Evolutionary conservation across 225 moss, liverwort and hornwort species (phyloP).

Genomic region (Pseudisothecium myosuroides): DNA sequence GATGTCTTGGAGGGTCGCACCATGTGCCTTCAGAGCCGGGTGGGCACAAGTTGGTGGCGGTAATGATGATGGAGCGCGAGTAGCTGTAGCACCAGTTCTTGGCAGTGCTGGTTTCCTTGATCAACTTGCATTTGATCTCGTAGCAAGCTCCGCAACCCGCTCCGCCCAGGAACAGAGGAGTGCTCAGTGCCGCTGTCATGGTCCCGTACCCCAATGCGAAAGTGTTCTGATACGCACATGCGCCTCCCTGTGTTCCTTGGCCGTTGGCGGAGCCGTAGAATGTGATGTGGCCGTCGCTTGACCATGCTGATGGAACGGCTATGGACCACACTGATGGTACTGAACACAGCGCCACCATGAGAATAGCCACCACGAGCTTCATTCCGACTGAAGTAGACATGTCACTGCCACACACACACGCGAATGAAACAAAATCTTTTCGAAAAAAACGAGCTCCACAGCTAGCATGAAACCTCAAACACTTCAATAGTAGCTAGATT

Average conservation of each 20-base stretch:
- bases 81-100: slow-evolving; percentile 24
- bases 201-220: slow-evolving; percentile 7
- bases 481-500: no score
- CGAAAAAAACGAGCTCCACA: neutral
- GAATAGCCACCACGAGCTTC: neutral
- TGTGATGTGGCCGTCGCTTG: slow-evolving; percentile 8
- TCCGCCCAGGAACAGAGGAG: neutral
- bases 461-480: neutral
- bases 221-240: slow-evolving; percentile 15
- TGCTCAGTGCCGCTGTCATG: slow-evolving; percentile 21
- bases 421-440: neutral
- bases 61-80: neutral
- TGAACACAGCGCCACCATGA: neutral
- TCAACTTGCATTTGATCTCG: neutral
- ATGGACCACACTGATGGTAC: neutral
- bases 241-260: slow-evolving; percentile 5
- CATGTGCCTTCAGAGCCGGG: slow-evolving; percentile 8
- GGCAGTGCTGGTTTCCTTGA: neutral
- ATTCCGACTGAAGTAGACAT: neutral
- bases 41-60: slow-evolving; percentile 16
- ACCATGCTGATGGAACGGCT: neutral
- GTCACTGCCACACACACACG: neutral
- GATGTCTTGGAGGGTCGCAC: slow-evolving; percentile 1
- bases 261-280: slow-evolving; percentile 8
- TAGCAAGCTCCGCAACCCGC: slow-evolving; percentile 9